A percentile compares a stretch with the other conserved stretches of the same genome.
phyloP scores from a whole-genome alignment of 2,329 filamentous ascomycete species.

The Fusarium liriodendri region DNA sequence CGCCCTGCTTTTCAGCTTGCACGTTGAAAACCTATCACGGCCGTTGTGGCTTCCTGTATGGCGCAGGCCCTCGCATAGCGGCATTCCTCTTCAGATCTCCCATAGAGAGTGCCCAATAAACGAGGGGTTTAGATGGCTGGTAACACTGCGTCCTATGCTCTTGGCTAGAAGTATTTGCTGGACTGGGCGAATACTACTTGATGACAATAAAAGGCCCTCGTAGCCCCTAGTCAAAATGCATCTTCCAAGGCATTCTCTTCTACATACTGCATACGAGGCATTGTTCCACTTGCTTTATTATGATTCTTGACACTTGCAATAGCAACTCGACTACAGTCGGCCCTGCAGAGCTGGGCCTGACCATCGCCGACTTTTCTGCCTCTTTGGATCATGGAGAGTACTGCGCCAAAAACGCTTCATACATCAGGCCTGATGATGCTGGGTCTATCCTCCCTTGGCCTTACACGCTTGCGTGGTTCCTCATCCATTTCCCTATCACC shows the following conservation, averaged over 20 bases:
- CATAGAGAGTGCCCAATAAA: neutral
- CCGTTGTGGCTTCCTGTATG: neutral
- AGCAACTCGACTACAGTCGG: neutral
- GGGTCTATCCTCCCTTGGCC: slow-evolving; percentile 3
- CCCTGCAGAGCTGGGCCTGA: neutral
- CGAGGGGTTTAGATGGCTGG: neutral
- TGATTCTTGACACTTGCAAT: neutral
- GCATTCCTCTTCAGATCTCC: neutral
- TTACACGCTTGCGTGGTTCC: slow-evolving; percentile 4
- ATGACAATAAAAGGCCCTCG: neutral
- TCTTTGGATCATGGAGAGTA: neutral
- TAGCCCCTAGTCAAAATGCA: neutral
- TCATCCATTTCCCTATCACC: slow-evolving; percentile 5
- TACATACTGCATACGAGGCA: neutral
- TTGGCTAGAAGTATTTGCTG: neutral
- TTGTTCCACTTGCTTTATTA: neutral
- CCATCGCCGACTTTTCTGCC: neutral
- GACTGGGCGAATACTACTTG: neutral
- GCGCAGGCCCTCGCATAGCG: neutral
- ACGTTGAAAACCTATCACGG: neutral
- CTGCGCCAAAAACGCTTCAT: neutral
- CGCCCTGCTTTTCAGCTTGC: neutral
- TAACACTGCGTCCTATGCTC: neutral
- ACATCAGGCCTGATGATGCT: neutral
- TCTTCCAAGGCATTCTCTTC: neutral